These are phyloP conservation scores for Elsinoe perseae DNA, from an alignment of 2,329 filamentous ascomycete species.

Conservation along the genomic window DNA sequence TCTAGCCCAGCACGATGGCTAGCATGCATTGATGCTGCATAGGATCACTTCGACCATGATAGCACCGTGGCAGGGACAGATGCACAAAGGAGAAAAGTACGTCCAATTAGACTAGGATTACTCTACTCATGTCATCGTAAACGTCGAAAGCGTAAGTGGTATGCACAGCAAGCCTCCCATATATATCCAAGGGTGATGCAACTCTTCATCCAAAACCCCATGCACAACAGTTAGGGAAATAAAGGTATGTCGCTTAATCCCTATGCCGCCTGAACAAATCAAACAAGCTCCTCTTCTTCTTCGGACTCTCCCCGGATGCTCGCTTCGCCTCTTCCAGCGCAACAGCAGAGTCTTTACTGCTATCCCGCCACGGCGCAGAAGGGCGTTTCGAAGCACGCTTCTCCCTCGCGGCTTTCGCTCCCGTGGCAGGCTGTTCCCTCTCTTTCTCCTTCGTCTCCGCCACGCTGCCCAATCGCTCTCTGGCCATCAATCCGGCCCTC, in stretches of 20 bases:
- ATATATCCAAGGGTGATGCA: not conserved
- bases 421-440: not conserved
- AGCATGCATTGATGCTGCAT: too few relatives aligned
- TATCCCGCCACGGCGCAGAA: not conserved
- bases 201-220: not conserved
- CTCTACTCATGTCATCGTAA: not conserved
- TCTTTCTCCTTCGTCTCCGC: not conserved
- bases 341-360: constrained; percentile 7
- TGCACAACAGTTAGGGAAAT: not conserved
- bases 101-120: not conserved
- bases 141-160: not conserved
- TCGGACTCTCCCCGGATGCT: too few relatives aligned
- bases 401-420: not conserved
- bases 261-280: constrained; percentile 10
- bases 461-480: not conserved
- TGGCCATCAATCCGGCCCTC: not conserved
- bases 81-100: not conserved
- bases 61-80: too few relatives aligned
- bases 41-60: too few relatives aligned
- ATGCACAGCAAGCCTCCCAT: not conserved
- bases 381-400: not conserved
- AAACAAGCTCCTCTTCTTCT: constrained; percentile 13
- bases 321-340: not conserved
- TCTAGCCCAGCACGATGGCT: too few relatives aligned
- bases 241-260: too few relatives aligned